phyloP scores from a whole-genome alignment of 495 filamentous ascomycete genomes.

The Penicillium ucsense region DNA sequence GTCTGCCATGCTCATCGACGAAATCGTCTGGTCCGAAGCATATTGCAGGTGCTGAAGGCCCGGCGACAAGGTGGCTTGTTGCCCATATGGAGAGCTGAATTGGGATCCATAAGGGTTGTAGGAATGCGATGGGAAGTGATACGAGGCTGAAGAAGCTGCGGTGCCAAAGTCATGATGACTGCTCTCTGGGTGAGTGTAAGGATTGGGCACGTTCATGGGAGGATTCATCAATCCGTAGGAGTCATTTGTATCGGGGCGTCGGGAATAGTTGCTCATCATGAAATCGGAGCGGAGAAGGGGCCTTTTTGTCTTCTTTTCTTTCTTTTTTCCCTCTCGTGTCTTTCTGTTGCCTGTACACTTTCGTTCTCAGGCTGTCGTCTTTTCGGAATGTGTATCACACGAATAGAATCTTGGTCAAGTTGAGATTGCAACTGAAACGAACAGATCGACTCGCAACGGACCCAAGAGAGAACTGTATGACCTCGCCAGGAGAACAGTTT shows the following conservation, averaged over 20 bases:
- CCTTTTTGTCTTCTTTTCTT: too few species aligned
- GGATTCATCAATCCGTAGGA: constrained; percentile 28
- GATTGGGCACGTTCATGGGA: constrained; percentile 23
- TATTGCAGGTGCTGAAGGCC: constrained; percentile 28
- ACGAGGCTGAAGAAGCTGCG: constrained; percentile 20
- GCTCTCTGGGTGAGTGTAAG: constrained; percentile 23
- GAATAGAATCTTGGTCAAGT: too few species aligned
- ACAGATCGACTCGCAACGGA: too few species aligned
- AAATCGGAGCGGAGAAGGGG: too few species aligned
- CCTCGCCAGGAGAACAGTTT: too few species aligned
- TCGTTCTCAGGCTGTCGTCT: too few species aligned
- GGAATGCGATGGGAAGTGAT: constrained; percentile 27
- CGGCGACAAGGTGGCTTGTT: constrained; percentile 19
- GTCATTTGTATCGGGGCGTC: constrained; percentile 28
- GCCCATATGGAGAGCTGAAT: constrained; percentile 26
- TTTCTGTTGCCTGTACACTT: too few species aligned
- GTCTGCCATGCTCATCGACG: constrained; percentile 22
- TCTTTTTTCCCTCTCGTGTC: too few species aligned
- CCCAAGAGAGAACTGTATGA: too few species aligned
- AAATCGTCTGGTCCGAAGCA: constrained; percentile 24
- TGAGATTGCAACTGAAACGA: too few species aligned
- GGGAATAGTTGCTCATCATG: constrained; percentile 31
- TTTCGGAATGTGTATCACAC: too few species aligned
- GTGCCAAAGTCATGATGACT: constrained; percentile 20
- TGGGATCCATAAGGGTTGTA: constrained; percentile 28